These are phyloP conservation scores for Poronia punctata DNA, from an alignment of 495 filamentous ascomycete species.

Conservation along the genomic window DNA sequence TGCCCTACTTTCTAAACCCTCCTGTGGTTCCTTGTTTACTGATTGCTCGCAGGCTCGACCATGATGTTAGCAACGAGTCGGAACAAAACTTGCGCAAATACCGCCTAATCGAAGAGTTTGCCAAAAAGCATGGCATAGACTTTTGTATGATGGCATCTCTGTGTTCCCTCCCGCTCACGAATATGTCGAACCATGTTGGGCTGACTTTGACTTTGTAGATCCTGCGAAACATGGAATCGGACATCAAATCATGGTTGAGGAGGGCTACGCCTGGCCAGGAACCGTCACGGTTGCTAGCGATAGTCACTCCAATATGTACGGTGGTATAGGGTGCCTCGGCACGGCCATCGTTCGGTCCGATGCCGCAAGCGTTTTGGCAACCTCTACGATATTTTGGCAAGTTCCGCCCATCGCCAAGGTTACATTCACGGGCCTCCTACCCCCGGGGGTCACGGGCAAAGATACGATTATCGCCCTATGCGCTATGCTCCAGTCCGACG, in stretches of 20 bases:
- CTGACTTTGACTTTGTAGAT: background rate
- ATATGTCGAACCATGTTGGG: background rate
- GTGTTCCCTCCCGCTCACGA: slow-evolving; percentile 18
- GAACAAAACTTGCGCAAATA: slow-evolving; percentile 84
- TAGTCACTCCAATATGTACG: slow-evolving; percentile 84
- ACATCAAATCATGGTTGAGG: slow-evolving; percentile 73
- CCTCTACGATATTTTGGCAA: slow-evolving; percentile 81
- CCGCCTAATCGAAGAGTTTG: slow-evolving; percentile 77
- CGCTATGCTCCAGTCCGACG: slow-evolving; percentile 79
- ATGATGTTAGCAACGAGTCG: slow-evolving; percentile 86
- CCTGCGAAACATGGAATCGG: slow-evolving; percentile 76
- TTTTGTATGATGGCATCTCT: too few relatives aligned
- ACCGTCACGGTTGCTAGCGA: slow-evolving; percentile 78
- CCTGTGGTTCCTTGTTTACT: background rate
- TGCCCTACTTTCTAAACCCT: background rate
- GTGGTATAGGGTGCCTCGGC: slow-evolving; percentile 59
- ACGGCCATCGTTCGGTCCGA: slow-evolving; percentile 85
- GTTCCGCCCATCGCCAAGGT: slow-evolving; percentile 79
- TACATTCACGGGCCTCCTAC: slow-evolving; percentile 67
- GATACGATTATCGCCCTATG: slow-evolving; percentile 91
- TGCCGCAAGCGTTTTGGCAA: slow-evolving; percentile 82
- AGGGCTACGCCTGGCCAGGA: slow-evolving; percentile 61
- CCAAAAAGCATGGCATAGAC: slow-evolving; percentile 67
- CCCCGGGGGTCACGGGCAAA: slow-evolving; percentile 82
- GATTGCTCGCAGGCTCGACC: slow-evolving; percentile 53